These are phyloP conservation scores for Penicillium antarcticum DNA, from an alignment of 495 filamentous ascomycete species.

Conservation along the genomic window DNA sequence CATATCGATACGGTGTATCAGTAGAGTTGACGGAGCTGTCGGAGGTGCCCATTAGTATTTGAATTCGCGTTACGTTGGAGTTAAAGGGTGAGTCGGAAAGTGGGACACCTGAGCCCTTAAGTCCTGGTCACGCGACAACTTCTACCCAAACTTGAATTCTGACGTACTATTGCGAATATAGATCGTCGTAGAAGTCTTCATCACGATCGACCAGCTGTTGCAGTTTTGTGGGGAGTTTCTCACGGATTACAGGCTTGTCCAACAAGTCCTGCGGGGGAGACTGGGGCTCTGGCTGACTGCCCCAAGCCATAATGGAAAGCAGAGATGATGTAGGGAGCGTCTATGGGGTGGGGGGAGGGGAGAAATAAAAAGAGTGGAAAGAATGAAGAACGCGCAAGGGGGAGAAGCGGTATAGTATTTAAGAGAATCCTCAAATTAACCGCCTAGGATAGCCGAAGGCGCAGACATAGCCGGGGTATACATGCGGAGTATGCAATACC, in stretches of 20 bases:
- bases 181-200: constrained; percentile 72
- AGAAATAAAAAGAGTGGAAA: background rate
- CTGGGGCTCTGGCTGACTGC: constrained; percentile 23
- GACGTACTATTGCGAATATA: constrained; percentile 79
- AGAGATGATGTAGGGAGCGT: background rate
- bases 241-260: constrained; percentile 50
- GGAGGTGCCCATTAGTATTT: constrained; percentile 17
- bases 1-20: constrained; percentile 82
- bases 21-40: constrained; percentile 74
- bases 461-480: constrained; percentile 16
- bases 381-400: background rate
- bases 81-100: constrained; percentile 1
- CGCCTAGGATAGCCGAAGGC: constrained; percentile 9
- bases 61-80: constrained; percentile 2
- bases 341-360: background rate
- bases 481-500: background rate
- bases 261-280: constrained; percentile 27
- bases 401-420: background rate
- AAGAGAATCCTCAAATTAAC: constrained; percentile 1
- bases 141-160: background rate
- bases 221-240: constrained; percentile 63
- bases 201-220: constrained; percentile 76
- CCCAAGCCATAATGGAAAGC: constrained; percentile 34
- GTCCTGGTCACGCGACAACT: background rate
- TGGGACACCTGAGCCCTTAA: background rate